phyloP scores from a whole-genome alignment of 108 stramenopile genomes.

The Cylindrotheca fusiformis region DNA sequence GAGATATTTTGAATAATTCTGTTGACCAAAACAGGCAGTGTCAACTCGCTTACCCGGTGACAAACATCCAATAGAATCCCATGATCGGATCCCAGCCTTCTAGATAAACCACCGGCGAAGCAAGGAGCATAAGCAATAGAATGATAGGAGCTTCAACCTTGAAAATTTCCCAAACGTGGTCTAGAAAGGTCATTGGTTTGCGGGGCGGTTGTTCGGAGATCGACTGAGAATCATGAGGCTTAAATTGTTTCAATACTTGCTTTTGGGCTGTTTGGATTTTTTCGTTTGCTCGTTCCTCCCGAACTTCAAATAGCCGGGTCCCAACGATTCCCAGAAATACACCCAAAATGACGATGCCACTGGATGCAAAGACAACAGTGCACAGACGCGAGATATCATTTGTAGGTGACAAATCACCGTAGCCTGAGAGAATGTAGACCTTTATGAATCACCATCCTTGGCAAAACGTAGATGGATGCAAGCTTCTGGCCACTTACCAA shows the following conservation, averaged over 20 bases:
- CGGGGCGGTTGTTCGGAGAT: background rate
- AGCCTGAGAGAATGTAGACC: constrained; percentile 31
- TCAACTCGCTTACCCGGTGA: too few species aligned
- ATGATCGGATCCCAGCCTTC: constrained; percentile 15
- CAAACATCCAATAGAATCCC: constrained; percentile 34
- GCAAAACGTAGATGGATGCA: background rate
- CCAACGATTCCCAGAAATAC: constrained; percentile 51
- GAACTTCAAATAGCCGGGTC: constrained; percentile 26
- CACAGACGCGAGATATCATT: constrained; percentile 27
- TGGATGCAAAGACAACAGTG: constrained; percentile 44
- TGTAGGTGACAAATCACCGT: constrained; percentile 61
- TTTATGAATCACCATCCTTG: background rate
- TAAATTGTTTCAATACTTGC: constrained; percentile 15
- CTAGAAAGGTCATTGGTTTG: background rate
- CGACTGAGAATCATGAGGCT: background rate
- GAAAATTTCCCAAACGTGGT: background rate
- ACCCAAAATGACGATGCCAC: constrained; percentile 48
- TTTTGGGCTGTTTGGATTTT: background rate
- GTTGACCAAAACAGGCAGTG: too few species aligned
- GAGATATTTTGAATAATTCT: background rate
- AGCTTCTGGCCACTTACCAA: constrained; percentile 32
- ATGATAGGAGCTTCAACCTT: constrained; percentile 9
- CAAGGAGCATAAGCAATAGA: constrained; percentile 8
- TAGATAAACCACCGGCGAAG: constrained; percentile 7
- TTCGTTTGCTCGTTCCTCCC: constrained; percentile 13